A percentile compares a stretch with the other conserved stretches of the same genome.
Evolutionary conservation across 441 rosid genomes (phyloP).

Genomic region (Adansonia madagascariensis): DNA sequence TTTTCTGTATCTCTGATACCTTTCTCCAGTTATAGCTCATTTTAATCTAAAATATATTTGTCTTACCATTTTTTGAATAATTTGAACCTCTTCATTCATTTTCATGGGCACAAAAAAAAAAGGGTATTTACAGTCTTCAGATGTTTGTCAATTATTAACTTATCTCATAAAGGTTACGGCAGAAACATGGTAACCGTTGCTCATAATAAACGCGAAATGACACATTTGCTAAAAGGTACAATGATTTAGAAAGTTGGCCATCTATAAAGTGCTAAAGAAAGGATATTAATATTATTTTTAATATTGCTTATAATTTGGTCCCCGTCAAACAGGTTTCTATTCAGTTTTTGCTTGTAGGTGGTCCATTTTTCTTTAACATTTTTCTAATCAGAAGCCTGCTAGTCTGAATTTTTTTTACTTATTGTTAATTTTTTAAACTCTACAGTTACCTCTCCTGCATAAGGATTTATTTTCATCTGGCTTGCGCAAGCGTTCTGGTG

Average conservation of each 20-base stretch:
- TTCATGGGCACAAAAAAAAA: slow-evolving; percentile 13
- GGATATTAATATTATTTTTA: neutral
- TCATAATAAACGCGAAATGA: neutral
- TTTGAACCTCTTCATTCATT: slow-evolving; percentile 18
- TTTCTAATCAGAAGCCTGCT: neutral
- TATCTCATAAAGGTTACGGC: neutral
- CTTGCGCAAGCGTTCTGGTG: slow-evolving; percentile 96
- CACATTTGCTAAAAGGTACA: neutral
- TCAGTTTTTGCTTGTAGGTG: slow-evolving; percentile 14
- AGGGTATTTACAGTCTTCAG: neutral
- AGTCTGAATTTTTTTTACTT: slow-evolving; percentile 4
- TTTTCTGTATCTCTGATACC: slow-evolving; percentile 22
- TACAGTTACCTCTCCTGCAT: slow-evolving; percentile 89
- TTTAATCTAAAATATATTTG: neutral
- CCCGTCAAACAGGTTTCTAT: slow-evolving; percentile 18
- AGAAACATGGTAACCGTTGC: neutral
- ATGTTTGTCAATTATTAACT: neutral
- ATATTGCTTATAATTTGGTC: neutral
- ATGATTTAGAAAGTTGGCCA: neutral
- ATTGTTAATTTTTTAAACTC: slow-evolving; percentile 23
- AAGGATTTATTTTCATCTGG: slow-evolving; percentile 96
- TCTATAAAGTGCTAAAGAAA: neutral
- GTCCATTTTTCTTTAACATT: neutral
- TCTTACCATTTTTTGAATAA: slow-evolving; percentile 10
- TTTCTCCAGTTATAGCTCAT: neutral